Evolutionary conservation across 352 stramenopile species (phyloP).

Genomic region (Globisporangium canariense): DNA sequence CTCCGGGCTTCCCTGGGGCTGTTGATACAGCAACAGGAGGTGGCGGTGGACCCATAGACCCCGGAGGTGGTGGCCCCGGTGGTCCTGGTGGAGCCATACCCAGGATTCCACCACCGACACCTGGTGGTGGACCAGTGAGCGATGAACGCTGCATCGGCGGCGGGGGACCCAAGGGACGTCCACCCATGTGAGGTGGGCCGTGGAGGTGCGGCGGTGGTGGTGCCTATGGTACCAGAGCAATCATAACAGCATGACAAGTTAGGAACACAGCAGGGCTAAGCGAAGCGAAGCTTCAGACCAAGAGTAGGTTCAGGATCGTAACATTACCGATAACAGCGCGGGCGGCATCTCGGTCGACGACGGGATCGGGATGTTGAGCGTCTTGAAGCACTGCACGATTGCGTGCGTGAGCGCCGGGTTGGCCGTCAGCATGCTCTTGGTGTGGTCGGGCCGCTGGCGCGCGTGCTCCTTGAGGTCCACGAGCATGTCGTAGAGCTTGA

Average conservation of each 20-base stretch:
- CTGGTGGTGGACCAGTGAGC: constrained; percentile 16
- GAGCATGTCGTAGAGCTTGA: constrained; percentile 87
- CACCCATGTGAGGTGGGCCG: constrained; percentile 9
- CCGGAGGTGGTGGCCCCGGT: constrained; percentile 25
- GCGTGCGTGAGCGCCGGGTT: constrained; percentile 82
- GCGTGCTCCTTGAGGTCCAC: constrained; percentile 76
- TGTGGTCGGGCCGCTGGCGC: constrained; percentile 68
- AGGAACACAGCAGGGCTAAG: too few species aligned
- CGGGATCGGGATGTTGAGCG: constrained; percentile 77
- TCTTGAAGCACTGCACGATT: constrained; percentile 85
- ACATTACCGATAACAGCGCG: constrained; percentile 30
- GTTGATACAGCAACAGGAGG: constrained; percentile 14
- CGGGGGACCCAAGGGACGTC: constrained; percentile 10
- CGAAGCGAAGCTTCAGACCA: too few species aligned
- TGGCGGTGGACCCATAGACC: constrained; percentile 37
- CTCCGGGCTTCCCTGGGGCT: constrained; percentile 38
- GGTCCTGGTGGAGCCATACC: constrained; percentile 22
- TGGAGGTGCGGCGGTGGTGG: constrained; percentile 9
- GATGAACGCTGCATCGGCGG: constrained; percentile 28
- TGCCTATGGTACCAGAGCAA: background rate
- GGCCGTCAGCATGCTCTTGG: constrained; percentile 67
- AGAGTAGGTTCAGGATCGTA: background rate
- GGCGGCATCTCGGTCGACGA: constrained; percentile 48
- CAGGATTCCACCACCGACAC: constrained; percentile 14
- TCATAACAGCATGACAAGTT: background rate